Evolutionary conservation across 805 yeast genomes (phyloP).

Genomic region (Candida coquimbonensis): DNA sequence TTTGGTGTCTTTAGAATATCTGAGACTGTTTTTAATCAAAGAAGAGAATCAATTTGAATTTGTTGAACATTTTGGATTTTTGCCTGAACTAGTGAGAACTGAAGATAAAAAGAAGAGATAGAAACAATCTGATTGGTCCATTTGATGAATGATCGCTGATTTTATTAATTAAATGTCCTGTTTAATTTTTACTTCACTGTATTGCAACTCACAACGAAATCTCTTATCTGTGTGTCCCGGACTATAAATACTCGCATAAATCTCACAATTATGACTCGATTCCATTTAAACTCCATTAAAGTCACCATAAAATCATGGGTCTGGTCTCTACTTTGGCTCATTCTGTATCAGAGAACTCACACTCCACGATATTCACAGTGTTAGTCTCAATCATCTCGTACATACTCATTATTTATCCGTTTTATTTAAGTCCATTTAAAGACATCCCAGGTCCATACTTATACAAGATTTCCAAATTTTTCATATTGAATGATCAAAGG

Average conservation of each 20-base stretch:
- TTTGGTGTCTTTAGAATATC: slow-evolving; percentile 69
- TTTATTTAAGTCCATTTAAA: slow-evolving; percentile 41
- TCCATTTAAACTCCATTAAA: no score
- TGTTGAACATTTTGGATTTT: slow-evolving; percentile 49
- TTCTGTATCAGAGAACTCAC: not conserved
- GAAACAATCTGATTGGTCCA: not conserved
- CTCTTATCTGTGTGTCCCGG: no score
- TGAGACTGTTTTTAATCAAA: slow-evolving; percentile 60
- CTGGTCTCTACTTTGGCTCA: not conserved
- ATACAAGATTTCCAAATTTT: slow-evolving; percentile 38
- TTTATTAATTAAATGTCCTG: no score
- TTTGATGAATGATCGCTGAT: no score
- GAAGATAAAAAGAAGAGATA: not conserved
- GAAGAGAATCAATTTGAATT: slow-evolving; percentile 48
- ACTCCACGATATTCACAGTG: not conserved
- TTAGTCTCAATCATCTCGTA: slow-evolving; percentile 16
- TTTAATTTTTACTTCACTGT: no score
- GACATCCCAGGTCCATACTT: slow-evolving; percentile 53
- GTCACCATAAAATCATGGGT: not conserved
- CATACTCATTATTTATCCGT: slow-evolving; percentile 36
- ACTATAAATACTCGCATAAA: no score
- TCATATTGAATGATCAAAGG: slow-evolving; percentile 37
- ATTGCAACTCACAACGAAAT: no score
- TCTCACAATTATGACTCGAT: no score
- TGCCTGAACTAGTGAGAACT: slow-evolving; percentile 37